phyloP scores from a whole-genome alignment of 352 stramenopile genomes.

The Plasmopara muralis region DNA sequence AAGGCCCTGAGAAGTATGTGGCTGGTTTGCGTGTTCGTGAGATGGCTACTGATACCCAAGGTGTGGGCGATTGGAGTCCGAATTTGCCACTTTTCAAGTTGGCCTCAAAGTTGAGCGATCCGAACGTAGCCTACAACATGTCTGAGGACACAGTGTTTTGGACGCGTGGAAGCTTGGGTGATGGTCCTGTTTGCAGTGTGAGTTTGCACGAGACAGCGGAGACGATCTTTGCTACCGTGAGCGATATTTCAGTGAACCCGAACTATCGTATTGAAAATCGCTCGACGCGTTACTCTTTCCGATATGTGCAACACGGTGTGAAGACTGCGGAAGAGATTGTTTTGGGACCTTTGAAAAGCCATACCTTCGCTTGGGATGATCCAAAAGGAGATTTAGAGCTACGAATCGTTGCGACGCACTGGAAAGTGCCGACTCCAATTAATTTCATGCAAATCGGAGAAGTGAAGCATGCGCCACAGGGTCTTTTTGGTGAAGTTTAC shows the following conservation, averaged over 20 bases:
- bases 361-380: slow-evolving; percentile 81
- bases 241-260: slow-evolving; percentile 57
- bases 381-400: slow-evolving; percentile 51
- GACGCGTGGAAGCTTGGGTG: slow-evolving; percentile 60
- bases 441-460: slow-evolving; percentile 72
- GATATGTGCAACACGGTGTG: slow-evolving; percentile 61
- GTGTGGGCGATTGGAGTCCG: slow-evolving; percentile 55
- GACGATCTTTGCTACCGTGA: slow-evolving; percentile 64
- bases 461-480: slow-evolving; percentile 42
- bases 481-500: slow-evolving; percentile 77
- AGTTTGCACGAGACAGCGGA: slow-evolving; percentile 51
- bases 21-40: slow-evolving; percentile 62
- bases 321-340: slow-evolving; percentile 61
- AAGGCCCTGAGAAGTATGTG: slow-evolving; percentile 65
- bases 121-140: slow-evolving; percentile 37
- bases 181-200: slow-evolving; percentile 68
- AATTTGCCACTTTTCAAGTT: slow-evolving; percentile 41
- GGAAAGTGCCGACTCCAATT: slow-evolving; percentile 63
- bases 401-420: slow-evolving; percentile 51
- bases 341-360: slow-evolving; percentile 55
- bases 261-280: slow-evolving; percentile 85
- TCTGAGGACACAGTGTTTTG: slow-evolving; percentile 50
- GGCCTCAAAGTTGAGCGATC: slow-evolving; percentile 33
- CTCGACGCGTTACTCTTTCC: slow-evolving; percentile 59
- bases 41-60: slow-evolving; percentile 34